Evolutionary conservation across 441 rosid genomes (phyloP), one percentile per base, ranked within the genome.

Genomic region (Gossypium gossypioides): DNA sequence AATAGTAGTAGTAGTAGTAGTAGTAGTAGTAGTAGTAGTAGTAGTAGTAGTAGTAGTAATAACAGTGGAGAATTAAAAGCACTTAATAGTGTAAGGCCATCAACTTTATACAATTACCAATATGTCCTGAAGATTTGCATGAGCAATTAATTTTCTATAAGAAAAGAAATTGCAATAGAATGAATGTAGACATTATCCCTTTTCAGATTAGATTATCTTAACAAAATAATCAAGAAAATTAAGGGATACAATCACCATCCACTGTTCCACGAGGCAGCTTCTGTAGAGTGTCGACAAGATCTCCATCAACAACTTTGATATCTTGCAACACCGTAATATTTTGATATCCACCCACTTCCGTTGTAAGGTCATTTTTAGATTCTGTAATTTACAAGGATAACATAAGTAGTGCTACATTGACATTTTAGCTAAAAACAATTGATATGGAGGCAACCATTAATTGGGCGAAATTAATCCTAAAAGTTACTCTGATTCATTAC

Each of bases 161-260:
- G 16, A 42, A 68, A 58, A 57, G 8, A 75, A 29, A 19, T 7
- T 7, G 66, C 46, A 6, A 37, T 4, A 12, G 40, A 32, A 32
- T 6, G 34, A 13, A 69, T n/a, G 16, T 22, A 32, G 10, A 40
- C 24, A 40, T 4, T 34, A 8, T 40, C 21, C 18, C 7, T 64
- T 6, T 64, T 22, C 54, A 21, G 55, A 12, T 64, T 44, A 64
- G 32, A 65, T 13, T 2, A 64, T 22, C 19, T 2, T 42, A 42
- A 15, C 69, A 72, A 19, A 57, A 13, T 29, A 73, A 51, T 34
- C 57, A 0, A n/a, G 15, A 69, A 61, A 27, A 62, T 51, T 13
- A 54, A 1, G 15, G 97, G 99, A 94, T 90, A 94, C 97, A 94
- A 81, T 92, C 97, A 18, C 97, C 97, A 70, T 80, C 25, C n/a